Base-by-base conservation (phyloP, 2,329 filamentous ascomycete species). In the Neopestalotiopsis rosae region DNA sequence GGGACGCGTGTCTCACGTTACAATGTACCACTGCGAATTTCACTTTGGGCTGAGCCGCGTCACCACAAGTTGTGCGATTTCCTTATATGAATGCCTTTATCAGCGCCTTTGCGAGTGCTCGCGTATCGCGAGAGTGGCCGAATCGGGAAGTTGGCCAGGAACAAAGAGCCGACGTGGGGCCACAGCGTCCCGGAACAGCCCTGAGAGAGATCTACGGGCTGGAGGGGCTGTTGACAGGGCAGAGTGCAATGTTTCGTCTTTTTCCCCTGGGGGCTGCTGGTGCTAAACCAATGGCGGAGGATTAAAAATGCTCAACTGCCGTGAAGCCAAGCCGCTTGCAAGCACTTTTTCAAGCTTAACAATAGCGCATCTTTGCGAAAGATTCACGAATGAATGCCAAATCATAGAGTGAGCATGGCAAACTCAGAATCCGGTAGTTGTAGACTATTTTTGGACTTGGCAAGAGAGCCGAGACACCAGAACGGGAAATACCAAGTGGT, bases 141-240 rank as follows among this genome's bases (percentile, higher is more conserved):
- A 52, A 52, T 52, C 45, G 45, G 45, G 45, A 52, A 52, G 45
- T 52, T 52, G 45, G 45, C 45, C 45, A 52, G 45, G 45, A 52
- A 52, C 45, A 28, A 28, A 28, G 24, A 28, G 24, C 45, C 45
- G 45, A 24, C 45, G 45, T 52, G 45, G 45, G 45, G 45, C 45
- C 45, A 52, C 6, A 38, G 34, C 6, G 34, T 6, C 34, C 34
- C 34, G 34, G 24, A 20, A 10, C 45, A 17, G 24, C 24, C 24
- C 24, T 28, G 24, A 28, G 24, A 28, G 24, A 52, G 45, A 52
- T 52, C 45, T 20, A 10, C 10, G 45, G 45, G 10, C 24, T 28
- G 24, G 24, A 28, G 24, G 24, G 24, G 24, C 24, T 24, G 17
- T 20, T n/a, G 45, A 52, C n/a, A 52, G 17, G 24, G 10, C 20